phyloP scores from a whole-genome alignment of 306 rosid species.

The Prunus campanulata region DNA sequence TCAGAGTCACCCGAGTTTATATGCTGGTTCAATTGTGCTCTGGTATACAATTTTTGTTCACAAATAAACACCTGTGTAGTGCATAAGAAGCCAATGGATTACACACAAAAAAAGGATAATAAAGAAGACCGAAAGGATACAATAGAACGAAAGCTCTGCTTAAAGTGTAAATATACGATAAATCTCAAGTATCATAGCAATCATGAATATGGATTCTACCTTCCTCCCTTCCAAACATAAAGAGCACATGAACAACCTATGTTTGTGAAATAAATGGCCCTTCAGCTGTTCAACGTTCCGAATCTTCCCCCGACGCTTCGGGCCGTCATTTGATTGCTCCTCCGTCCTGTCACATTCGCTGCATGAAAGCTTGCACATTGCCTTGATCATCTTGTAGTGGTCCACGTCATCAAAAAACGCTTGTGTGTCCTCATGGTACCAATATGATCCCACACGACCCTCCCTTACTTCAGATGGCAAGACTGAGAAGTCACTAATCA shows the following conservation, averaged over 20 bases:
- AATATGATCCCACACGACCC: conserved; percentile 44
- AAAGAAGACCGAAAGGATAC: not conserved
- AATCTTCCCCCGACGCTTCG: conserved; percentile 63
- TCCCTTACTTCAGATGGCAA: conserved; percentile 44
- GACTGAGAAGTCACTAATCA: conserved; percentile 44
- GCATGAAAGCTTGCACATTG: conserved; percentile 70
- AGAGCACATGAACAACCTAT: conserved; percentile 75
- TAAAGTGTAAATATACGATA: not conserved
- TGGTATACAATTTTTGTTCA: conserved; percentile 88
- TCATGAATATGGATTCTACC: conserved; percentile 37
- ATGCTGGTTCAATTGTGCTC: conserved; percentile 80
- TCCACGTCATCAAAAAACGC: conserved; percentile 47
- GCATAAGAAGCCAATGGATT: conserved; percentile 2
- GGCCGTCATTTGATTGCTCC: conserved; percentile 57
- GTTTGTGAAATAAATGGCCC: conserved; percentile 85
- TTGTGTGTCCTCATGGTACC: conserved; percentile 55
- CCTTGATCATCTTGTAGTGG: conserved; percentile 65
- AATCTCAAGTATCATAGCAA: not conserved
- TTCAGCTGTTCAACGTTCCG: conserved; percentile 80
- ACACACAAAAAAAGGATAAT: not conserved
- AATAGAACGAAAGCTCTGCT: not conserved
- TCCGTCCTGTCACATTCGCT: conserved; percentile 82
- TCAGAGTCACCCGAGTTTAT: conserved; percentile 77
- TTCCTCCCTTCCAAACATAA: conserved; percentile 94
- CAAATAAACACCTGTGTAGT: conserved; percentile 69